Percentiles rank a stretch among this genome's conserved stretches.
phyloP scores from a whole-genome alignment of 192 early-diverging fungal genomes.

The Backusella liffmaniae region DNA sequence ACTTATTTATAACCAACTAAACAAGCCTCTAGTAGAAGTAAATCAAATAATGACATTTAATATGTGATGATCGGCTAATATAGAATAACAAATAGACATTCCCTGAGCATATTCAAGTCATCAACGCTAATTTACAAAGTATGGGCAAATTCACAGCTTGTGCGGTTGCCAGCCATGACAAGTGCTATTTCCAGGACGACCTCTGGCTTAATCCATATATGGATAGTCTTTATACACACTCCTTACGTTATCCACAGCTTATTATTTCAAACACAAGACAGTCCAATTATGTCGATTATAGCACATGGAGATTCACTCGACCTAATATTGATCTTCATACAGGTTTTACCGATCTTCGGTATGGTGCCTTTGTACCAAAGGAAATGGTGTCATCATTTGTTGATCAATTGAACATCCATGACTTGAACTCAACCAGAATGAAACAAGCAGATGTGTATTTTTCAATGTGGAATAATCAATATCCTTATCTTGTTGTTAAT shows the following conservation, averaged over 20 bases:
- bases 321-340: slow-evolving; percentile 45
- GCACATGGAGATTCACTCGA: slow-evolving; percentile 51
- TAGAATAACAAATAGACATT: not conserved
- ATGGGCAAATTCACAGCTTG: slow-evolving; percentile 41
- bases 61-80: not conserved
- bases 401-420: slow-evolving; percentile 39
- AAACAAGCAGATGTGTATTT: slow-evolving; percentile 51
- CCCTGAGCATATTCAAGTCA: slow-evolving; percentile 28
- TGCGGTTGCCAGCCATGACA: slow-evolving; percentile 41
- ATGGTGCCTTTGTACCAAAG: slow-evolving; percentile 47
- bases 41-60: not conserved
- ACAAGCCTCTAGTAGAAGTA: slow-evolving; percentile 11
- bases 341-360: slow-evolving; percentile 56
- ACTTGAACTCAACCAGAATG: slow-evolving; percentile 37
- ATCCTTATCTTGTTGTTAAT: slow-evolving; percentile 52
- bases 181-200: slow-evolving; percentile 60
- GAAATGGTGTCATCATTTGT: slow-evolving; percentile 46
- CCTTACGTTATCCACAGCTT: slow-evolving; percentile 40
- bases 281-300: slow-evolving; percentile 47
- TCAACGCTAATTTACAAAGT: slow-evolving; percentile 47
- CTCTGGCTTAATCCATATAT: slow-evolving; percentile 55
- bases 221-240: slow-evolving; percentile 56
- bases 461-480: slow-evolving; percentile 56
- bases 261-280: slow-evolving; percentile 52
- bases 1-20: slow-evolving; percentile 52